These are phyloP conservation scores for Straminergon stramineum DNA, from an alignment of 225 moss, liverwort and hornwort species.

Conservation along the genomic window DNA sequence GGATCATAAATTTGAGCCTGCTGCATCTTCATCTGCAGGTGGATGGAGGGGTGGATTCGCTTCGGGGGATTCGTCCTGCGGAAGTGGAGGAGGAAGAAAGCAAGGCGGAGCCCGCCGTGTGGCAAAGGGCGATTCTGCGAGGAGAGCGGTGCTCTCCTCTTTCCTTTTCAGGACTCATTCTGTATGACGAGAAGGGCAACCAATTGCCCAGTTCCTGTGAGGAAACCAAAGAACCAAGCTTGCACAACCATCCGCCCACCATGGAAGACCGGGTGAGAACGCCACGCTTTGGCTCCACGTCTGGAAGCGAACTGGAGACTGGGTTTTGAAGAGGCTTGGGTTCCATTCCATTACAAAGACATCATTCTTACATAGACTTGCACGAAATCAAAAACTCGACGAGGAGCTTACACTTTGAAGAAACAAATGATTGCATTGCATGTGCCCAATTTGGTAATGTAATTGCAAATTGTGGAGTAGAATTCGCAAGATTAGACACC, in stretches of 20 bases:
- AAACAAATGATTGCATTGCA: not conserved
- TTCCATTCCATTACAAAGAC: not conserved
- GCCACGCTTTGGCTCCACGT: not conserved
- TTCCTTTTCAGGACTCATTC: constrained; percentile 28
- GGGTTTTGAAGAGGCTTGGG: not conserved
- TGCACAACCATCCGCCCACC: not conserved
- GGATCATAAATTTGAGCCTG: not conserved
- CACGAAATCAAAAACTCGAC: not conserved
- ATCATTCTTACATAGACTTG: not conserved
- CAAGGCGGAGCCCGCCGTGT: constrained; percentile 18
- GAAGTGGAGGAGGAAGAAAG: not conserved
- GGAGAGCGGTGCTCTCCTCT: constrained; percentile 45
- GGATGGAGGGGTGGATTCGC: constrained; percentile 5
- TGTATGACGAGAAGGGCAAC: constrained; percentile 37
- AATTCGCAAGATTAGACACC: not conserved
- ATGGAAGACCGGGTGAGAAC: not conserved
- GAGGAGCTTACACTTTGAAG: no score
- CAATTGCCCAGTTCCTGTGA: constrained; percentile 3
- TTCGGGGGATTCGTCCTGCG: not conserved
- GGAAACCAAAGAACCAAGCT: not conserved
- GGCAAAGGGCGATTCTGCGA: constrained; percentile 35
- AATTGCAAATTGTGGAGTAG: not conserved
- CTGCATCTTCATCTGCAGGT: not conserved
- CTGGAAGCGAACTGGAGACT: not conserved
- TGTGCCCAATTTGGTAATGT: not conserved